Percentiles rank a stretch among this genome's conserved stretches.
phyloP scores from a whole-genome alignment of 345 rosid species.

The Moricandia arvensis region DNA sequence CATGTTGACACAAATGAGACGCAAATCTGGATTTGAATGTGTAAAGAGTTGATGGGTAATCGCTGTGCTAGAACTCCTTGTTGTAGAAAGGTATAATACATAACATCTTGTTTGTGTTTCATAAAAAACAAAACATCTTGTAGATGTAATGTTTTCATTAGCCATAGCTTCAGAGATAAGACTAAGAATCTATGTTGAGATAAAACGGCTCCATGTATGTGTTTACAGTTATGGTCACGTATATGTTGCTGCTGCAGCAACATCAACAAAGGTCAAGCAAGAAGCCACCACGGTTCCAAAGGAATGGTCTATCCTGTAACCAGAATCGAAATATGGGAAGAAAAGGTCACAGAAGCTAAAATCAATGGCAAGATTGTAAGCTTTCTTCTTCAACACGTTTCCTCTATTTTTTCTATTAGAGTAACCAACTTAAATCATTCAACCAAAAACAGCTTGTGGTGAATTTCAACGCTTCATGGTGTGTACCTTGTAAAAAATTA shows the following conservation, averaged over 20 bases:
- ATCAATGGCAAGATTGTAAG: slow-evolving; percentile 56
- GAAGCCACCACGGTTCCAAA: slow-evolving; percentile 38
- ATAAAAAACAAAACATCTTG: neutral
- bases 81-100: neutral
- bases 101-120: too few relatives aligned
- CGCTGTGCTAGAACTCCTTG: slow-evolving; percentile 9
- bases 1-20: slow-evolving; percentile 13
- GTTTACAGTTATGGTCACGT: slow-evolving; percentile 36
- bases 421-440: neutral
- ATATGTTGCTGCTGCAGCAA: slow-evolving; percentile 25
- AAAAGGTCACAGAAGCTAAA: slow-evolving; percentile 56
- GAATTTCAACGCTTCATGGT: slow-evolving; percentile 68
- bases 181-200: slow-evolving; percentile 2
- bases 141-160: slow-evolving; percentile 6
- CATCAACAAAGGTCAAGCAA: slow-evolving; percentile 16
- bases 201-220: neutral
- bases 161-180: slow-evolving; percentile 6
- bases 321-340: slow-evolving; percentile 56
- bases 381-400: slow-evolving; percentile 9
- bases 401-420: neutral
- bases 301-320: slow-evolving; percentile 52
- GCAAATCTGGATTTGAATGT: slow-evolving; percentile 19
- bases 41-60: slow-evolving; percentile 30
- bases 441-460: slow-evolving; percentile 51
- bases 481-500: slow-evolving; percentile 59